phyloP scores from a whole-genome alignment of 2,329 filamentous ascomycete species.

The Pseudogymnoascus sp. region DNA sequence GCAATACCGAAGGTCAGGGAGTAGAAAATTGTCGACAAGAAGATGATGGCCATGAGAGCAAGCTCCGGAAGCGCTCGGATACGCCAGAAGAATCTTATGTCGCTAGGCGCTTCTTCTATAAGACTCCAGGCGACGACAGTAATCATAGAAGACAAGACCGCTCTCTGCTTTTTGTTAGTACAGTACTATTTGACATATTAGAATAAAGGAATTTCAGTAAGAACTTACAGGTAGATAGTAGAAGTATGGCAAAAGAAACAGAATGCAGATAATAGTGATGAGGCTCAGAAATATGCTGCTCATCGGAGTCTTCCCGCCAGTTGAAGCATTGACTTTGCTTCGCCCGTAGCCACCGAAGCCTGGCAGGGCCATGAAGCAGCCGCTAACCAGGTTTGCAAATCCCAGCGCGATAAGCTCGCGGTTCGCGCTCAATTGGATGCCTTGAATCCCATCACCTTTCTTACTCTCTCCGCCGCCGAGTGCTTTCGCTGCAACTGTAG shows the following conservation, averaged over 20 bases:
- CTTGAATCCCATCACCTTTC: conserved; percentile 58
- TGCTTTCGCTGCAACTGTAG: conserved; percentile 89
- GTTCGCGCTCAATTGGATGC: conserved; percentile 80
- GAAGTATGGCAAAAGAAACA: conserved; percentile 82
- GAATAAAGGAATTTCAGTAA: conserved; percentile 7
- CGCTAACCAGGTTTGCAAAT: conserved; percentile 80
- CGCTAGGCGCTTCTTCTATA: conserved; percentile 89
- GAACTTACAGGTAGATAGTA: conserved; percentile 83
- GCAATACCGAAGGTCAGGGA: conserved; percentile 90
- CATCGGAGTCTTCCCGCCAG: conserved; percentile 88
- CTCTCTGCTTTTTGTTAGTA: conserved; percentile 54
- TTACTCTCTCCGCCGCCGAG: conserved; percentile 49
- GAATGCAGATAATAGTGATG: conserved; percentile 71
- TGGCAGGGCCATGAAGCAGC: conserved; percentile 85
- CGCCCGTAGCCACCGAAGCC: conserved; percentile 93
- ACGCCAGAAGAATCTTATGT: conserved; percentile 78
- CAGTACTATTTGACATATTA: conserved; percentile 13
- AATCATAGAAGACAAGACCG: conserved; percentile 87
- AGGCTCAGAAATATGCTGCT: conserved; percentile 79
- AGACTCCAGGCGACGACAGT: conserved; percentile 90
- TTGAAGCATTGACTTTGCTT: conserved; percentile 90
- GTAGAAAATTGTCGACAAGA: conserved; percentile 88
- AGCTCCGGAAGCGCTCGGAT: conserved; percentile 84
- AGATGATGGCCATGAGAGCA: conserved; percentile 80
- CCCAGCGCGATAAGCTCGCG: conserved; percentile 88